Base-by-base conservation (phyloP, 2,329 filamentous ascomycete species). In the Verticillium albo-atrum region DNA sequence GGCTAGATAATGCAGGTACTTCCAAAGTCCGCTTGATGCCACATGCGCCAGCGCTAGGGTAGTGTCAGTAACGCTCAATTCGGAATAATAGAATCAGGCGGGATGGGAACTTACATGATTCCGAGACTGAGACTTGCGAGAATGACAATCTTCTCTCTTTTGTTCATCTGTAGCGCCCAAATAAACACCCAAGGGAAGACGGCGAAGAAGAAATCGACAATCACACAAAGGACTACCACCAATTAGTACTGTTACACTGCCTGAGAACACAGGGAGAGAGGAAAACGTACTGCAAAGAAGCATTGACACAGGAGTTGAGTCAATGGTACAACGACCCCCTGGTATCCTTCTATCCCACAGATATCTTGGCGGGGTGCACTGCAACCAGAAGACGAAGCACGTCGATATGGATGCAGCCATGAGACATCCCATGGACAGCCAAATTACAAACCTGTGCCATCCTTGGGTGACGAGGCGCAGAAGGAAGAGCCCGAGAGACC, bases 101-200 rank as follows among this genome's bases (percentile, higher is more conserved):
- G n/a, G n/a, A n/a, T n/a, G n/a, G n/a, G n/a, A n/a, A 62, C 75
- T 37, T 37, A 37, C 14, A 78, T 73, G 5, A 78, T 63, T 5
- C 77, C 77, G 3, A 79, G 62, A 52, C 77, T 79, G 51, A 80
- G 72, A 56, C 76, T 74, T 23, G 68, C 64, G 0, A 75, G 71
- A 9, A 79, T 72, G n/a, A 77, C 69, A 26, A 78, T 69, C 65
- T 78, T 79, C 50, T 80, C 77, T 17, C 75, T 70, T n/a, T 66
- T 71, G 15, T 74, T 74, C 75, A 80, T 79, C 32, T 76, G 73
- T 7, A 79, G 61, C 0, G 72, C 70, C 75, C 77, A 78, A 25
- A 79, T 72, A 7, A 79, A 69, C 1, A 76, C 68, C 76, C 78
- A 80, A 0, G 78, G 77, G 4, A 79, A 75, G 0, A 69, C 58